Evolutionary conservation across 768 basidiomycete genomes (phyloP).

Genomic region (Pisolithus albus): DNA sequence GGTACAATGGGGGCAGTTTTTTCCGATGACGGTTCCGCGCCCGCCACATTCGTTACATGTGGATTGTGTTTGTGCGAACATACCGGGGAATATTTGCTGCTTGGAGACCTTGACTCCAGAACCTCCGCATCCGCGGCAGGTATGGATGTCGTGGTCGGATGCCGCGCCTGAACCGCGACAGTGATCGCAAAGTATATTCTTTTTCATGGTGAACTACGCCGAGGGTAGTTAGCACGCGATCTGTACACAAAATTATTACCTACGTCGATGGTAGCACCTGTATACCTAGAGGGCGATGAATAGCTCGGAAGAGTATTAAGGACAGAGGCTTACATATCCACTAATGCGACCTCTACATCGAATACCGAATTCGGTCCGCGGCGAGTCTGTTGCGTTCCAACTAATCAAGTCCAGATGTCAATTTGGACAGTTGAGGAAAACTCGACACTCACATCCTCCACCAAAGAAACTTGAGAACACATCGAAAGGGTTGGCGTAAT

Average conservation of each 20-base stretch:
- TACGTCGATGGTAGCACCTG: constrained; percentile 80
- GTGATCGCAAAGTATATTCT: constrained; percentile 90
- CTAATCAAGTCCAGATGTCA: constrained; percentile 7
- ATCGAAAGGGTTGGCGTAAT: constrained; percentile 83
- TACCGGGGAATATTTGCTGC: constrained; percentile 93
- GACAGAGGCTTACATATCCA: constrained; percentile 58
- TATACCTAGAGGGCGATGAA: constrained; percentile 48
- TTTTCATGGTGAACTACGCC: constrained; percentile 84
- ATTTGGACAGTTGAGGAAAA: neutral
- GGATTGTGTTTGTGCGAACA: constrained; percentile 85
- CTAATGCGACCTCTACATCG: constrained; percentile 80
- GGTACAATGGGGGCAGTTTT: constrained; percentile 73
- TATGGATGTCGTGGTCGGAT: constrained; percentile 79
- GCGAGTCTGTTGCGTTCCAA: constrained; percentile 46
- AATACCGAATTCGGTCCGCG: constrained; percentile 69
- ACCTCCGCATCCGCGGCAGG: constrained; percentile 80
- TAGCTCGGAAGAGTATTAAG: neutral
- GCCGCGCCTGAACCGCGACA: constrained; percentile 95
- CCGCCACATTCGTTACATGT: constrained; percentile 83
- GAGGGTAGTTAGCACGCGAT: constrained; percentile 4
- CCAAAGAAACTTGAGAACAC: constrained; percentile 93
- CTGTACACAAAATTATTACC: constrained; percentile 13
- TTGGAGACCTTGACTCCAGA: constrained; percentile 78
- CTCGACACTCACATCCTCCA: constrained; percentile 52
- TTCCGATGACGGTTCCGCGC: constrained; percentile 71